A percentile compares a stretch with the other conserved stretches of the same genome.
phyloP scores from a whole-genome alignment of 257 asterid species.

The Cruciata laevipes region DNA sequence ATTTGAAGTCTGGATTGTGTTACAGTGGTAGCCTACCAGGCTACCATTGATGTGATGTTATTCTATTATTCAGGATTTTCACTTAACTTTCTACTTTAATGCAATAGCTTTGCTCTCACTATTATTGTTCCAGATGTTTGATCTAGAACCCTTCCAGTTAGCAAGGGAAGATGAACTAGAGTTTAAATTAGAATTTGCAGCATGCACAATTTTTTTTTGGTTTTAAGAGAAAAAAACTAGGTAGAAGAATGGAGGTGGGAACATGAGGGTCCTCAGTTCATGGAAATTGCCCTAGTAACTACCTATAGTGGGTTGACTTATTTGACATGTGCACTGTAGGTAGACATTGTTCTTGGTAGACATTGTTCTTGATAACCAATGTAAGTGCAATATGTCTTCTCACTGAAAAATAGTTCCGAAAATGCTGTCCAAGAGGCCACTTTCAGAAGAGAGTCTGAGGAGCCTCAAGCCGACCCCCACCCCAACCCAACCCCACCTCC shows the following conservation, averaged over 20 bases:
- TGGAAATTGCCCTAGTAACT: constrained; percentile 13
- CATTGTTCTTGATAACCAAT: constrained; percentile 2
- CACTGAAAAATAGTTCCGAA: neutral
- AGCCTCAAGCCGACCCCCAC: neutral
- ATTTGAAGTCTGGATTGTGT: neutral
- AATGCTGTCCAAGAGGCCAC: constrained; percentile 1
- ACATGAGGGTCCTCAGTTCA: constrained; percentile 20
- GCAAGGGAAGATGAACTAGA: neutral
- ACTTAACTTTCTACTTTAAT: neutral
- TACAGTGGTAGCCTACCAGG: neutral
- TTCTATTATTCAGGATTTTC: neutral
- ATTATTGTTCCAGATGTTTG: neutral
- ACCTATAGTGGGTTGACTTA: constrained; percentile 16
- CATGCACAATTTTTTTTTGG: neutral
- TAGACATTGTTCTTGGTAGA: constrained; percentile 11
- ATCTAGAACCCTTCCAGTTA: neutral
- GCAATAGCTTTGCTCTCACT: neutral
- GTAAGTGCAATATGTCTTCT: constrained; percentile 11
- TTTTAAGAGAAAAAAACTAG: neutral
- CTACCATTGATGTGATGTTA: neutral
- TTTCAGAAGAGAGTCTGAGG: neutral
- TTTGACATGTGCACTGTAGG: constrained; percentile 14
- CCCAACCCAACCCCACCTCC: neutral
- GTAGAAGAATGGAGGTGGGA: neutral
- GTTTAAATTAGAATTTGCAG: constrained; percentile 2